These are phyloP conservation scores for Neospermospora avenae DNA, from an alignment of 2,329 filamentous ascomycete species.

Conservation along the genomic window DNA sequence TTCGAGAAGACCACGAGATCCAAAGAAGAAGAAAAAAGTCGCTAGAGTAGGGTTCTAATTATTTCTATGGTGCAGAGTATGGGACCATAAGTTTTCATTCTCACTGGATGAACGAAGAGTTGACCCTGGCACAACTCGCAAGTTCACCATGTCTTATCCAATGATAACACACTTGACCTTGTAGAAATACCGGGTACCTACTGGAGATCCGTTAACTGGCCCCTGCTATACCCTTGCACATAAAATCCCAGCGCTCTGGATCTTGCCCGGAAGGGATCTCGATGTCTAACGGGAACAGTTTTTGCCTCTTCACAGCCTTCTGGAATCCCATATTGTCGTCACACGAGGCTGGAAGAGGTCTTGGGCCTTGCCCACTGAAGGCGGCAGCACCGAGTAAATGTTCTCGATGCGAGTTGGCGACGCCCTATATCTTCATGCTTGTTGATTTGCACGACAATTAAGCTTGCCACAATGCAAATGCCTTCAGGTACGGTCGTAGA, in stretches of 20 bases:
- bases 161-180: background rate
- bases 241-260: constrained; percentile 9
- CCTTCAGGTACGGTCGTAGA: constrained; percentile 1
- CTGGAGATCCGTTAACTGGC: background rate
- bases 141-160: background rate
- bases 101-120: background rate
- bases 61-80: background rate
- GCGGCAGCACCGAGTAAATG: background rate
- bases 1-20: background rate
- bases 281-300: background rate
- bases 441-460: too few species aligned
- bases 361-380: background rate
- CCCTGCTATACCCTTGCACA: background rate
- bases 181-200: background rate
- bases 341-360: constrained; percentile 10
- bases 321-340: background rate
- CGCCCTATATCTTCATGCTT: background rate
- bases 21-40: background rate
- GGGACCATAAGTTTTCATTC: background rate
- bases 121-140: background rate
- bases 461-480: background rate
- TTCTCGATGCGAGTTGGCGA: background rate
- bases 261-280: background rate
- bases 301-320: background rate
- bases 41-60: background rate